Evolutionary conservation across 1,139 yeast species (phyloP).

Genomic region (Yamadazyma friedrichii): DNA sequence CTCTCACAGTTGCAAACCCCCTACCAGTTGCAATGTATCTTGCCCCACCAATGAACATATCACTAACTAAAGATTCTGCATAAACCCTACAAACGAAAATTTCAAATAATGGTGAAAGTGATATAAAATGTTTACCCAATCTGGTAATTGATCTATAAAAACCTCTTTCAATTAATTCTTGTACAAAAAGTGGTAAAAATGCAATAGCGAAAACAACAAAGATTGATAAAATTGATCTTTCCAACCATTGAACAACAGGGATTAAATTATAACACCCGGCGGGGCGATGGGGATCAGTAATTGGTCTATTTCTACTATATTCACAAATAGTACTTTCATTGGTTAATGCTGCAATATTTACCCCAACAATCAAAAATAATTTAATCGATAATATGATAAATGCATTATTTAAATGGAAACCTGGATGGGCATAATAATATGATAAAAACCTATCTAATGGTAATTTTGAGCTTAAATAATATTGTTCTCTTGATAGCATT

Average conservation of each 20-base stretch:
- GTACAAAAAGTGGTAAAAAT: slow-evolving; percentile 49
- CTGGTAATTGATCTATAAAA: slow-evolving; percentile 44
- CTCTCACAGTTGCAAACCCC: slow-evolving; percentile 52
- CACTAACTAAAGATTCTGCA: slow-evolving; percentile 47
- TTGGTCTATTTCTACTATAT: slow-evolving; percentile 43
- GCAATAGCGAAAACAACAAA: slow-evolving; percentile 50
- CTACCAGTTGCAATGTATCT: slow-evolving; percentile 55
- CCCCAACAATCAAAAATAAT: slow-evolving; percentile 43
- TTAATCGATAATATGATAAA: slow-evolving; percentile 50
- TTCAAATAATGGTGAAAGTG: slow-evolving; percentile 53
- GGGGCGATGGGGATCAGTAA: slow-evolving; percentile 47
- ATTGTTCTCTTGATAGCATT: slow-evolving; percentile 52
- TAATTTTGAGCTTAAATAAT: slow-evolving; percentile 46
- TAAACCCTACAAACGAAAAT: slow-evolving; percentile 53
- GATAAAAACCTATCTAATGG: slow-evolving; percentile 53
- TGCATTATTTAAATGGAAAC: slow-evolving; percentile 54
- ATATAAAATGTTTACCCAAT: slow-evolving; percentile 45
- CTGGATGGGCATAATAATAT: slow-evolving; percentile 57
- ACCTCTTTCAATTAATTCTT: slow-evolving; percentile 53
- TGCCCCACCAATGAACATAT: slow-evolving; percentile 53
- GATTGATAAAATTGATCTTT: slow-evolving; percentile 48
- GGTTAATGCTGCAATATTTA: slow-evolving; percentile 48
- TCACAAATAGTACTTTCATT: slow-evolving; percentile 47
- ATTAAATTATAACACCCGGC: slow-evolving; percentile 46
- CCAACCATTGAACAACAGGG: slow-evolving; percentile 52